Evolutionary conservation across 495 filamentous ascomycete species (phyloP).

Genomic region (Lepidopterella palustris): DNA sequence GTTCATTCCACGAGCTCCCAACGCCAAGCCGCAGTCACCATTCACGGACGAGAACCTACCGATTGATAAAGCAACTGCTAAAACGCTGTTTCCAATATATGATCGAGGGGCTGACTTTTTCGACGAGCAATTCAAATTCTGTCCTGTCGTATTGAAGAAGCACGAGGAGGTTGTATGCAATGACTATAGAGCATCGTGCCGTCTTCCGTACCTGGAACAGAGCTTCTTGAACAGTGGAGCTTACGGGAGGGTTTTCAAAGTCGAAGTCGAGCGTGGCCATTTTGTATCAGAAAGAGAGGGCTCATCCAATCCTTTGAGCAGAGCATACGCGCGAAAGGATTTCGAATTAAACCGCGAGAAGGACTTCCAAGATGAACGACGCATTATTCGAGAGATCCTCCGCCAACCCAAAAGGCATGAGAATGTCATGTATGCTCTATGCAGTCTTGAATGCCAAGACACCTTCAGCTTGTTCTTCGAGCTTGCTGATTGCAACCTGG

Average conservation of each 20-base stretch:
- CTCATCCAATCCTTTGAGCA: not conserved
- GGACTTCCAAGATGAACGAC: not conserved
- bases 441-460: not conserved
- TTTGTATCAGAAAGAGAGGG: not conserved
- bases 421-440: not conserved
- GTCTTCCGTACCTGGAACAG: not conserved
- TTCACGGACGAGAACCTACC: not conserved
- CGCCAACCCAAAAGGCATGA: not conserved
- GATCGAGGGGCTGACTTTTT: not conserved
- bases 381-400: not conserved
- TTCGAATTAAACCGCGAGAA: not conserved
- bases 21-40: not conserved
- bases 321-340: not conserved
- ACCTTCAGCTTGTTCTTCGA: not conserved
- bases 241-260: not conserved
- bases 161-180: not conserved
- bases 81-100: not conserved
- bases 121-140: not conserved
- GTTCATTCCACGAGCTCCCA: not conserved
- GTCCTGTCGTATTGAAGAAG: not conserved
- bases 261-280: not conserved
- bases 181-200: not conserved
- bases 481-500: not conserved
- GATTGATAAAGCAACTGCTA: not conserved
- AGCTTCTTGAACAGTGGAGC: not conserved